Conservation (phyloP, 441 rosid genomes). For the Adansonia grandidieri region DNA sequence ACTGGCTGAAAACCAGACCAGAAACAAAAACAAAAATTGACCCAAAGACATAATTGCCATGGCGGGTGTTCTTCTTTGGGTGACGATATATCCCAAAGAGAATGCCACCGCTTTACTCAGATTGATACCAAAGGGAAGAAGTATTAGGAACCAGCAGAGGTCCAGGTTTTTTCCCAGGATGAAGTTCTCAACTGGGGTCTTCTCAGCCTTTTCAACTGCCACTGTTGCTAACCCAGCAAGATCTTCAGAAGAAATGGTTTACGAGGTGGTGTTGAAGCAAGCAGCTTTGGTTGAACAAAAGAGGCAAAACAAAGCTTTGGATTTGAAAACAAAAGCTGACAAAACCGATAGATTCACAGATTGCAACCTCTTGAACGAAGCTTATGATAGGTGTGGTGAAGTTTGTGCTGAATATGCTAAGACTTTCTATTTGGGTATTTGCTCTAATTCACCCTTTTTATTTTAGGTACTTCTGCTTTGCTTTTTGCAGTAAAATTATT, state of each 20-base stretch:
- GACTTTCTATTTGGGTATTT: slow-evolving; percentile 57
- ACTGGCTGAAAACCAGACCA: neutral
- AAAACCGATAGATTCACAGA: slow-evolving; percentile 20
- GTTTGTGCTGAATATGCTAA: slow-evolving; percentile 64
- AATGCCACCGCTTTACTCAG: slow-evolving; percentile 34
- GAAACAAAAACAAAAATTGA: neutral
- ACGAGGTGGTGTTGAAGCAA: slow-evolving; percentile 54
- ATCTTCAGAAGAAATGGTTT: slow-evolving; percentile 54
- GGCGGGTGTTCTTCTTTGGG: slow-evolving; percentile 43
- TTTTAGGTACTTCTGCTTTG: neutral
- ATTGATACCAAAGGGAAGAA: slow-evolving; percentile 21
- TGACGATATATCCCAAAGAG: slow-evolving; percentile 38
- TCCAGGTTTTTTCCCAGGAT: slow-evolving; percentile 20
- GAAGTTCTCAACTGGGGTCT: slow-evolving; percentile 17
- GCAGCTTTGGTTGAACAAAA: slow-evolving; percentile 50
- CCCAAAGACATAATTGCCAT: slow-evolving; percentile 1
- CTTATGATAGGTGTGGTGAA: slow-evolving; percentile 57
- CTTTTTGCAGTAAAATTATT: neutral
- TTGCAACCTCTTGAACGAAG: slow-evolving; percentile 43
- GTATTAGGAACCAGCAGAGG: slow-evolving; percentile 23
- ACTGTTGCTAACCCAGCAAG: slow-evolving; percentile 33
- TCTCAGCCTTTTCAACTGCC: slow-evolving; percentile 36
- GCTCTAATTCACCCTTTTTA: neutral
- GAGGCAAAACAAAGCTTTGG: slow-evolving; percentile 25
- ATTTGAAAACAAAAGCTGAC: slow-evolving; percentile 21